These are phyloP conservation scores for Skeletonema potamos DNA, from an alignment of 108 stramenopile genomes.

Conservation along the genomic window DNA sequence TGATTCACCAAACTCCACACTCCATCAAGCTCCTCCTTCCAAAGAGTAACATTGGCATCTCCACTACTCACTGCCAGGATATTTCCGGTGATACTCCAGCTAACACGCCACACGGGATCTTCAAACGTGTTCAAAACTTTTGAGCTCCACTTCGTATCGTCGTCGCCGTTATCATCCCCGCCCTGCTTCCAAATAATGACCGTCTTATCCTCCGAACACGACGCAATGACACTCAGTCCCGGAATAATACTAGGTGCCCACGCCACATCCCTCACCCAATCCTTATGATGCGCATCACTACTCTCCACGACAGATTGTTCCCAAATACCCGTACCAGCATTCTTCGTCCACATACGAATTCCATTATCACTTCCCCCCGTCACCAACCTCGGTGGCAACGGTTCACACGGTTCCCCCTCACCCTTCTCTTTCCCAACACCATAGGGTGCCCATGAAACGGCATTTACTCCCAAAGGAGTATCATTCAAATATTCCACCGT, in stretches of 20 bases:
- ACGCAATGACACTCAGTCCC: constrained; percentile 87
- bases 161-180: constrained; percentile 13
- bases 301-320: constrained; percentile 52
- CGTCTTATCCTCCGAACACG: constrained; percentile 92
- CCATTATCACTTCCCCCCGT: constrained; percentile 96
- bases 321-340: constrained; percentile 51
- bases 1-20: constrained; percentile 69
- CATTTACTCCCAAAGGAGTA: constrained; percentile 84
- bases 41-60: constrained; percentile 91
- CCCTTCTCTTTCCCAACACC: constrained; percentile 39
- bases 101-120: constrained; percentile 97
- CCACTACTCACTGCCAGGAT: constrained; percentile 97
- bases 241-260: constrained; percentile 94
- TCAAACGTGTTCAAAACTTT: constrained; percentile 79
- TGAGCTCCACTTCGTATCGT: constrained; percentile 71
- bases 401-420: constrained; percentile 9
- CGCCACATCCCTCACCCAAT: constrained; percentile 99
- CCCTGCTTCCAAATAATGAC: constrained; percentile 95
- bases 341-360: constrained; percentile 89
- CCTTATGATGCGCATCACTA: constrained; percentile 56
- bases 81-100: constrained; percentile 97
- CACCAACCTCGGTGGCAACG: constrained; percentile 70
- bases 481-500: constrained; percentile 73
- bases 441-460: constrained; percentile 89
- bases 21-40: constrained; percentile 91